Evolutionary conservation across 2,329 filamentous ascomycete genomes (phyloP).

Genomic region (Penicillium sclerotigenum): DNA sequence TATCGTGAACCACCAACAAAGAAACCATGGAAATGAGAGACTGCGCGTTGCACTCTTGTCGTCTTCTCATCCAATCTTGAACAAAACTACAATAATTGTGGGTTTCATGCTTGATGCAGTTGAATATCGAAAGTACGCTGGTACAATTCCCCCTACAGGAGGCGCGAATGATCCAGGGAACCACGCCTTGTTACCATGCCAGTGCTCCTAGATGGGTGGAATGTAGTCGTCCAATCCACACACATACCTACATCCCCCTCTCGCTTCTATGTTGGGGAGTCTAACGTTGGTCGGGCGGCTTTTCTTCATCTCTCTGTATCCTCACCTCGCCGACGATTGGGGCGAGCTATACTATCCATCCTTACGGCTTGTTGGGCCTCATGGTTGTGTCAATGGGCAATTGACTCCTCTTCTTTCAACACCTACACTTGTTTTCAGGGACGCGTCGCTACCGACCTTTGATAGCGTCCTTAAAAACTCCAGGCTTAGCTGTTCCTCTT

Average conservation of each 20-base stretch:
- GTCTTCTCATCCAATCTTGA: neutral
- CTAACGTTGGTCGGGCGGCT: neutral
- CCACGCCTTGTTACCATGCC: slow-evolving; percentile 27
- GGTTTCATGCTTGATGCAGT: slow-evolving; percentile 11
- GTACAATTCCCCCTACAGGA: slow-evolving; percentile 2
- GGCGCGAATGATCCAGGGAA: slow-evolving; percentile 14
- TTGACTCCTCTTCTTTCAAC: neutral
- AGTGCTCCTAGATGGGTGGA: slow-evolving; percentile 20
- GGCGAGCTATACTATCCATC: neutral
- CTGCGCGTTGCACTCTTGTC: slow-evolving; percentile 14
- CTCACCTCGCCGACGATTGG: neutral
- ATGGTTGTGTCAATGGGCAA: neutral
- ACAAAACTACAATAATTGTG: neutral
- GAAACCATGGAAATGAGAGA: slow-evolving; percentile 20
- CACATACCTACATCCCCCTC: slow-evolving; percentile 5
- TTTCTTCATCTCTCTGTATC: neutral
- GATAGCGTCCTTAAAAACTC: neutral
- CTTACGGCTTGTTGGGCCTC: neutral
- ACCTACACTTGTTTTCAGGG: no score
- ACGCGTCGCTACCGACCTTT: neutral
- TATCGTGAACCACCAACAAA: slow-evolving; percentile 9
- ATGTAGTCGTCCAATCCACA: slow-evolving; percentile 17
- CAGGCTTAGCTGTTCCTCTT: neutral
- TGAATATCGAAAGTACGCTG: neutral
- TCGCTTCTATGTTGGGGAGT: neutral